phyloP scores from a whole-genome alignment of 768 basidiomycete species.

The Naganishia onofrii region DNA sequence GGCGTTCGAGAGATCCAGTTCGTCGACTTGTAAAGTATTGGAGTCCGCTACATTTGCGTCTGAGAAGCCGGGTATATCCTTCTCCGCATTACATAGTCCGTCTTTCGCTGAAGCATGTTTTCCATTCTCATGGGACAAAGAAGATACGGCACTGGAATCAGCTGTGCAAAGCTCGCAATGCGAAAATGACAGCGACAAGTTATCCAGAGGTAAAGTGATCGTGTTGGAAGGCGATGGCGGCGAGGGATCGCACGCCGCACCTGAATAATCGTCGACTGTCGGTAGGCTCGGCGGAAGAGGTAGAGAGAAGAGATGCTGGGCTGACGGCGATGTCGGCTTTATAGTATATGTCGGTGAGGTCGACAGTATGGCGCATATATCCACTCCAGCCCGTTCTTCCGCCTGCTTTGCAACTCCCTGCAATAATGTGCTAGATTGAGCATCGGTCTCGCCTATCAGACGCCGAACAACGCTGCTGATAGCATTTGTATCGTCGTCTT shows the following conservation, averaged over 20 bases:
- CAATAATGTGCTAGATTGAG: neutral
- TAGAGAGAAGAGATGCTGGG: constrained; percentile 15
- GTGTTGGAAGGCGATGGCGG: constrained; percentile 37
- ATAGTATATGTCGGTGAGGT: constrained; percentile 19
- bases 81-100: neutral
- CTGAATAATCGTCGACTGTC: neutral
- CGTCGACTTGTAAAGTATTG: neutral
- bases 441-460: neutral
- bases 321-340: constrained; percentile 18
- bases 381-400: neutral
- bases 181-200: constrained; percentile 45
- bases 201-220: constrained; percentile 46
- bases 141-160: neutral
- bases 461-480: constrained; percentile 15
- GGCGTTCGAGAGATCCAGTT: constrained; percentile 27
- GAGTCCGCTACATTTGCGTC: too few relatives aligned
- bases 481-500: constrained; percentile 6
- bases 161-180: constrained; percentile 34
- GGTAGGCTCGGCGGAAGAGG: neutral
- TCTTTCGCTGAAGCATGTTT: neutral
- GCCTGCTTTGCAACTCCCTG: neutral
- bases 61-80: neutral
- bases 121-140: neutral
- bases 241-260: neutral
- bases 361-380: constrained; percentile 1